Percentiles rank a stretch among this genome's conserved stretches.
phyloP scores from a whole-genome alignment of 2,329 filamentous ascomycete genomes.

The Rutstroemia sp. region DNA sequence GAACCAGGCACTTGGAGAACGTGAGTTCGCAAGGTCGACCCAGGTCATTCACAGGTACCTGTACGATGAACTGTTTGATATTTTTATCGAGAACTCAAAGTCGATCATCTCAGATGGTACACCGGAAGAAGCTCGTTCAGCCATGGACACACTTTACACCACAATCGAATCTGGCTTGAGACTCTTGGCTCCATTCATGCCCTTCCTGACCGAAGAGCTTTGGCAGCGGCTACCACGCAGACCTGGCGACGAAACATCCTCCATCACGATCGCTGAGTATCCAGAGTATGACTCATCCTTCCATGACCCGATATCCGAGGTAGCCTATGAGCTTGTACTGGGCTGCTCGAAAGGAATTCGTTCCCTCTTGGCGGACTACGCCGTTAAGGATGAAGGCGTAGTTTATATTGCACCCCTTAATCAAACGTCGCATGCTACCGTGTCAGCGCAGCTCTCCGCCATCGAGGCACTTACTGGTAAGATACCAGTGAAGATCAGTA shows the following conservation, averaged over 20 bases:
- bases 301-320: slow-evolving; percentile 60
- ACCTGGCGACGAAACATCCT: slow-evolving; percentile 58
- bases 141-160: slow-evolving; percentile 74
- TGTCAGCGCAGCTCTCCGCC: slow-evolving; percentile 59
- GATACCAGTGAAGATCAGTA: slow-evolving; percentile 55
- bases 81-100: slow-evolving; percentile 87
- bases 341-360: slow-evolving; percentile 65
- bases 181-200: slow-evolving; percentile 78
- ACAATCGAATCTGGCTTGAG: slow-evolving; percentile 67
- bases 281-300: slow-evolving; percentile 56
- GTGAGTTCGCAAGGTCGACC: slow-evolving; percentile 69
- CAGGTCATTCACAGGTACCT: slow-evolving; percentile 72
- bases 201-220: slow-evolving; percentile 72
- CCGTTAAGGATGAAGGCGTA: slow-evolving; percentile 58
- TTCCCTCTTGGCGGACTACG: slow-evolving; percentile 67
- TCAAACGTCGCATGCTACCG: slow-evolving; percentile 53
- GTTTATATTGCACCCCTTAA: slow-evolving; percentile 67
- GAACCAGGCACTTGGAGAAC: slow-evolving; percentile 57
- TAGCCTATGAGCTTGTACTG: slow-evolving; percentile 69
- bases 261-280: slow-evolving; percentile 67
- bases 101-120: slow-evolving; percentile 70
- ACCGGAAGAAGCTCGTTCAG: slow-evolving; percentile 63
- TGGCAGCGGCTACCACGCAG: slow-evolving; percentile 78
- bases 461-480: slow-evolving; percentile 77
- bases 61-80: slow-evolving; percentile 70